These are phyloP conservation scores for Limonium bicolor DNA, from an alignment of 148 eudicot genomes.

Conservation along the genomic window DNA sequence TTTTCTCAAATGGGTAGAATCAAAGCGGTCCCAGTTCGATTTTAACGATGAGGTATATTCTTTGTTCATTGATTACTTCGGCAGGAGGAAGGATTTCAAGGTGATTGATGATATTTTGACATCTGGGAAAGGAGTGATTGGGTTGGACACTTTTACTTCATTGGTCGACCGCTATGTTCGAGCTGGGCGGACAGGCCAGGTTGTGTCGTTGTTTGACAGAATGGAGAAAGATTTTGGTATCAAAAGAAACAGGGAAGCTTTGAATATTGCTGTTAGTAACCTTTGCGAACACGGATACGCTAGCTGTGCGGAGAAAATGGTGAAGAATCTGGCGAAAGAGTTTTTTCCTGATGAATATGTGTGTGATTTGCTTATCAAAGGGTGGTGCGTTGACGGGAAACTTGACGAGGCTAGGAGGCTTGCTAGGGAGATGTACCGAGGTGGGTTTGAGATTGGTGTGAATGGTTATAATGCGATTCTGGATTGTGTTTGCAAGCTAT, in stretches of 20 bases:
- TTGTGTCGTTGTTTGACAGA: conserved; percentile 38
- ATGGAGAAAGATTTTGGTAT: conserved; percentile 65
- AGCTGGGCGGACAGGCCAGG: conserved; percentile 52
- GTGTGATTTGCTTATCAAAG: conserved; percentile 70
- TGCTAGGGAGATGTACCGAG: conserved; percentile 72
- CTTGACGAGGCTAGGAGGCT: conserved; percentile 73
- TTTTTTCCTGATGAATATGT: conserved; percentile 65
- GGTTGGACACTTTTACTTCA: conserved; percentile 21
- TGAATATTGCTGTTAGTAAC: conserved; percentile 38
- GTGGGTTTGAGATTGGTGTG: conserved; percentile 75
- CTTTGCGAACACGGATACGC: conserved; percentile 70
- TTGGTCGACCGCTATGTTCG: conserved; percentile 43
- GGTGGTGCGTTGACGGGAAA: conserved; percentile 84
- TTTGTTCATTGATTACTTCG: conserved; percentile 45
- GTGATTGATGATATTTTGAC: conserved; percentile 33
- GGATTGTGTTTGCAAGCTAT: conserved; percentile 80
- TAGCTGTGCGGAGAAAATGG: conserved; percentile 76
- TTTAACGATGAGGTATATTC: conserved; percentile 32
- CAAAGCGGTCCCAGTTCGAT: conserved; percentile 20
- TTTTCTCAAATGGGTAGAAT: conserved; percentile 42
- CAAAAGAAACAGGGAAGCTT: conserved; percentile 25
- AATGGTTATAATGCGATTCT: conserved; percentile 60
- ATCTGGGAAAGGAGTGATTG: conserved; percentile 22
- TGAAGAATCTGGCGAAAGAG: conserved; percentile 54
- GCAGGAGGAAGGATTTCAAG: conserved; percentile 69